Base-by-base conservation (phyloP, 2,329 filamentous ascomycete species). In the Alternaria gansuensis region DNA sequence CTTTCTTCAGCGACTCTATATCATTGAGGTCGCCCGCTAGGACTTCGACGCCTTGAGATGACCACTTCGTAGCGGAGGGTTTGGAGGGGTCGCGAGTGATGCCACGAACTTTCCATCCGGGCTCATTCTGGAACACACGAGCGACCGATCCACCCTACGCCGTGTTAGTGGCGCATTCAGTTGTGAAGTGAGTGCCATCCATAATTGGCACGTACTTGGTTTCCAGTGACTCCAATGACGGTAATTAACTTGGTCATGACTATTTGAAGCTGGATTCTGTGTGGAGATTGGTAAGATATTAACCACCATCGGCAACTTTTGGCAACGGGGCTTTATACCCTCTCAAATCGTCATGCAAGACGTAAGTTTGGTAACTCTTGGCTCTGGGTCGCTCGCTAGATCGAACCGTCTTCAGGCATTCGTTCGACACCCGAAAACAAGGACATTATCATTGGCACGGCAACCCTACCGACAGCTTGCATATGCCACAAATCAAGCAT, bases 51-150 rank as follows among this genome's bases (percentile, higher is more conserved):
- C 67, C 67, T 48, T 66, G 41, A 29, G 54, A 28, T 17, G 62
- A 62, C 55, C 75, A 73, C 17, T 53, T 70, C 36, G 75, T 64
- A 8, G 77, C 72, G 33, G 77, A 77, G 5, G 67, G 46, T 17
- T 77, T 74, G 50, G 68, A 65, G 0, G 78, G 75, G 62, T 82
- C 79, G 49, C 82, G 81, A 34, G 82, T 82, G 21, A 82, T 66
- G 56, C 74, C 76, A 13, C 75, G 72, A 55, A 79, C 57, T 33
- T 63, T 64, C 64, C 67, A 73, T 41, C 51, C 62, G 5, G 66
- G 54, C n/a, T 64, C 55, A 13, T 54, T 29, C 50, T 69, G 62
- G 62, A 74, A 75, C 37, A 60, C 49, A 14, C 63, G 44, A 28
- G 71, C 71, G 11, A 69, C 68, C 31, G 44, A 46, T 4, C 44